Conservation (phyloP, 164 flowering plant species). For the Chloranthus sessilifolius region DNA sequence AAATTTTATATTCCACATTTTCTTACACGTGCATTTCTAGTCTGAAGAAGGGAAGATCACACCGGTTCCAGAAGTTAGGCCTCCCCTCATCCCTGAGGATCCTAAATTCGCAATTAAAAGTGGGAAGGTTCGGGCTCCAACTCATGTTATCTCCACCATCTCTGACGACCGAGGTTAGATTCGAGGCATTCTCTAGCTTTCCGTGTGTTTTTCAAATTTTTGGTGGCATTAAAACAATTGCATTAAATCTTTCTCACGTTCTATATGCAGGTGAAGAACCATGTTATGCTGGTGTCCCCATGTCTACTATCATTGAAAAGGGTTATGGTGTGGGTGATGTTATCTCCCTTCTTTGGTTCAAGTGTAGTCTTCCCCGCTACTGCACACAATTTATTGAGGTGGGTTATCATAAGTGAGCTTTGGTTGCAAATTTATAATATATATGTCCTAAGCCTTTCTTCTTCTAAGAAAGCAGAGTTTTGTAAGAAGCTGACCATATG, state of each 20-base stretch:
- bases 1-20: too few relatives aligned
- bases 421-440: neutral
- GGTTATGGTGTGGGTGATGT: slow-evolving; percentile 95
- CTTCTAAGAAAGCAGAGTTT: too few relatives aligned
- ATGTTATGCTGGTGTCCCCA: slow-evolving; percentile 89
- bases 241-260: neutral
- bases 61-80: slow-evolving; percentile 75
- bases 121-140: slow-evolving; percentile 98
- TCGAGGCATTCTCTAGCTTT: neutral
- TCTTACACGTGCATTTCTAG: too few relatives aligned
- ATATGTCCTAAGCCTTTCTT: too few relatives aligned
- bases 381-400: slow-evolving; percentile 91
- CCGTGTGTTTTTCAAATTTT: neutral
- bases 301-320: slow-evolving; percentile 87
- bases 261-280: slow-evolving; percentile 77
- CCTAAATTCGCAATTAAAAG: slow-evolving; percentile 85
- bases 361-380: slow-evolving; percentile 93
- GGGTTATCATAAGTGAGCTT: neutral
- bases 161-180: slow-evolving; percentile 93
- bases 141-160: slow-evolving; percentile 95
- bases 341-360: slow-evolving; percentile 93
- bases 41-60: slow-evolving; percentile 72
- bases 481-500: neutral
- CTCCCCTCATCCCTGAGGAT: slow-evolving; percentile 99
- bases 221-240: neutral